Evolutionary conservation across 805 yeast genomes (phyloP).

Genomic region (Saturnispora saitoi): DNA sequence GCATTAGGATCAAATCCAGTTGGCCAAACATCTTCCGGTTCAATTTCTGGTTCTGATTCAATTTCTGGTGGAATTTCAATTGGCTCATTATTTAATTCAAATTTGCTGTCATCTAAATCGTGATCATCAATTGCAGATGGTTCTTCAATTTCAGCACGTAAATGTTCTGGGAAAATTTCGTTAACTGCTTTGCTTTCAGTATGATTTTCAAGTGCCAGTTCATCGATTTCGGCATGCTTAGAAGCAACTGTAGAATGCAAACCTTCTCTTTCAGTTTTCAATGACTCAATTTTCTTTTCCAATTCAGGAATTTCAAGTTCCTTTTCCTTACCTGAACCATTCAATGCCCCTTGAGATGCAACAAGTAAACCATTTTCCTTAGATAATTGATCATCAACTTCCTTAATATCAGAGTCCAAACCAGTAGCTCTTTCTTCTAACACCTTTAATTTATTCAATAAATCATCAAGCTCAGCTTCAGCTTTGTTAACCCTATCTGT

Average conservation of each 20-base stretch:
- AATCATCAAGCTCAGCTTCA: conserved; percentile 33
- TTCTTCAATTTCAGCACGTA: conserved; percentile 27
- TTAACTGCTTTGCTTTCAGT: conserved; percentile 41
- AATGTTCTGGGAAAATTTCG: conserved; percentile 44
- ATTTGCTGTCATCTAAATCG: conserved; percentile 23
- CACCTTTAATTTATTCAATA: conserved; percentile 35
- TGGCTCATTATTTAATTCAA: conserved; percentile 21
- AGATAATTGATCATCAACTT: conserved; percentile 14
- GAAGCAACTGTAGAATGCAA: conserved; percentile 34
- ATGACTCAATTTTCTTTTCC: conserved; percentile 24
- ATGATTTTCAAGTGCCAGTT: conserved; percentile 29
- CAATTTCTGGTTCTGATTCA: conserved; percentile 20
- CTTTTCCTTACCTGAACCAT: conserved; percentile 7
- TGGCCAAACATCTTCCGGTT: conserved; percentile 18
- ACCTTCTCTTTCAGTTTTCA: conserved; percentile 36
- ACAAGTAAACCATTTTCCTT: conserved; percentile 25
- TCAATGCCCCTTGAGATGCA: conserved; percentile 16
- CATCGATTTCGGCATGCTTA: conserved; percentile 30
- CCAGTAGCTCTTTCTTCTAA: conserved; percentile 35
- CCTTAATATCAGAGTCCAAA: conserved; percentile 27
- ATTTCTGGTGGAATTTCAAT: conserved; percentile 24
- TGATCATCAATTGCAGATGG: conserved; percentile 24
- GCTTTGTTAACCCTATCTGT: conserved; percentile 37
- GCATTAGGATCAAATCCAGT: conserved; percentile 11
- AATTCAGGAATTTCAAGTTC: conserved; percentile 24